A percentile compares a stretch with the other conserved stretches of the same genome.
Evolutionary conservation across 202 grass and related monocot genomes (phyloP).

Genomic region (Zizania palustris): DNA sequence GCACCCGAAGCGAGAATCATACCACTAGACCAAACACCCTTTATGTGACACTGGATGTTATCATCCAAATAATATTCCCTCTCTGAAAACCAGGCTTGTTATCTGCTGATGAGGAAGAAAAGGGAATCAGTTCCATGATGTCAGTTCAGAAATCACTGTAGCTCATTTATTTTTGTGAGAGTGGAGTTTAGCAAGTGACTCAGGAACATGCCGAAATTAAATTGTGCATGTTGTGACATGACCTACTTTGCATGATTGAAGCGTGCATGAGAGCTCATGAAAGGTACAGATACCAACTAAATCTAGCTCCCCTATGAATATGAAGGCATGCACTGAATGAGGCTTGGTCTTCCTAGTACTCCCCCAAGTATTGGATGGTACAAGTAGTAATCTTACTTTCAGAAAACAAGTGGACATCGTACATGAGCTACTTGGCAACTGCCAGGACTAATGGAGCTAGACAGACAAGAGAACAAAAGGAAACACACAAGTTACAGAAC

Average conservation of each 20-base stretch:
- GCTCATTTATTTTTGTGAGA: not conserved
- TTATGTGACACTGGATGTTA: not conserved
- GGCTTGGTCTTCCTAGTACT: not conserved
- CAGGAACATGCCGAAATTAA: not conserved
- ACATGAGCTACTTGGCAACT: not conserved
- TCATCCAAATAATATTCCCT: too few relatives aligned
- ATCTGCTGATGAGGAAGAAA: not conserved
- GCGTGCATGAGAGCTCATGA: not conserved
- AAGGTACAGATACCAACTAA: not conserved
- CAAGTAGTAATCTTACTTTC: not conserved
- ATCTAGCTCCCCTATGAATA: not conserved
- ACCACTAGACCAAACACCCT: constrained; percentile 80
- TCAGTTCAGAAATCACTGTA: not conserved
- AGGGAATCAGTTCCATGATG: not conserved
- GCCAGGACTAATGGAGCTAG: not conserved
- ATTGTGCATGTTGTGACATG: not conserved
- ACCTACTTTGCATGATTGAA: not conserved
- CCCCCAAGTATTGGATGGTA: not conserved
- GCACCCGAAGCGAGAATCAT: constrained; percentile 76
- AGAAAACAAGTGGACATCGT: not conserved
- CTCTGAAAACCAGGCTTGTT: too few relatives aligned
- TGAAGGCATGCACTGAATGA: not conserved
- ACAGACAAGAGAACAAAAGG: too few relatives aligned
- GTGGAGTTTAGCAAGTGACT: not conserved
- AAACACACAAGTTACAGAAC: too few relatives aligned